Conservation (phyloP, 2,329 filamentous ascomycete species). For the Diaporthe ampelina region DNA sequence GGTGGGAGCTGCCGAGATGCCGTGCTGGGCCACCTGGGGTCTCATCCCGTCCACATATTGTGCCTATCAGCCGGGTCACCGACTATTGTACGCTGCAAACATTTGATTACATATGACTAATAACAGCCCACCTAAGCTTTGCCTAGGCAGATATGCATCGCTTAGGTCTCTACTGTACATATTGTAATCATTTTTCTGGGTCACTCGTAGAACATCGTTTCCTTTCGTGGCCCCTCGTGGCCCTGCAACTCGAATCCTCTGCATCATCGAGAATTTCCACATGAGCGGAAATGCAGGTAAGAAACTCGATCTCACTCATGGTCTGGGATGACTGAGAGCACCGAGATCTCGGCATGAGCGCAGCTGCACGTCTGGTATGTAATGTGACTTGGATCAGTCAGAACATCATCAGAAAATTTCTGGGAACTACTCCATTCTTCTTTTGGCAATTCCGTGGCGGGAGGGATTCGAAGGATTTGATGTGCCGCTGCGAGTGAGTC, state of each 20-base stretch:
- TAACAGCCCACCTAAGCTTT: neutral
- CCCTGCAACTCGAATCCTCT: neutral
- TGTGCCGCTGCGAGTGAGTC: neutral
- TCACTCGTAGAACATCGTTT: slow-evolving; percentile 9
- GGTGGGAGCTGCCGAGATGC: slow-evolving; percentile 23
- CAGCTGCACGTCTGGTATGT: neutral
- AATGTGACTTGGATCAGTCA: neutral
- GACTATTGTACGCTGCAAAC: slow-evolving; percentile 26
- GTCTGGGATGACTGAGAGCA: neutral
- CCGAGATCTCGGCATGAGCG: neutral
- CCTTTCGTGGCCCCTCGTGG: neutral
- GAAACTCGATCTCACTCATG: neutral
- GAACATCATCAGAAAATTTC: too few relatives aligned
- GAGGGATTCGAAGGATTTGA: neutral
- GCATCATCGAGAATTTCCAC: neutral
- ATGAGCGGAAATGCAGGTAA: neutral
- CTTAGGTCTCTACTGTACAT: neutral
- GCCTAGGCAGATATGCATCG: neutral
- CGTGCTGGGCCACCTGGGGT: neutral
- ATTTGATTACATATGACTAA: slow-evolving; percentile 23
- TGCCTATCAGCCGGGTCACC: neutral
- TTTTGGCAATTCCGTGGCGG: neutral
- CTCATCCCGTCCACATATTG: neutral
- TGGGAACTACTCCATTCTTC: too few relatives aligned
- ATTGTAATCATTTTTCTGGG: neutral